phyloP scores from a whole-genome alignment of 345 rosid genomes.

The Melastoma malabathricum region DNA sequence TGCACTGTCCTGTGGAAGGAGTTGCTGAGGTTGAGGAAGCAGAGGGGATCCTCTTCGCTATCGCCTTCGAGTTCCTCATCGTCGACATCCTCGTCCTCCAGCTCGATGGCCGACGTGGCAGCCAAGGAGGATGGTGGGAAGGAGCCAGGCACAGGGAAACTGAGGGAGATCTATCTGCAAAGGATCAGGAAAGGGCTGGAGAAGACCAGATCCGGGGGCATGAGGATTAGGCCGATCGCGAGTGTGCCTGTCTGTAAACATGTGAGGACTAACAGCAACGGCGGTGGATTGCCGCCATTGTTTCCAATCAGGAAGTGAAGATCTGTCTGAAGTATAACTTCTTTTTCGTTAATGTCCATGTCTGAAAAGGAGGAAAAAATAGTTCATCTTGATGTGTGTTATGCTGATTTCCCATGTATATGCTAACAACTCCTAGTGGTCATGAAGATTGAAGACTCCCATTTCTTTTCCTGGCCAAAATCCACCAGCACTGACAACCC shows the following conservation, averaged over 20 bases:
- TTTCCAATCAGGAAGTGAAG: constrained; percentile 12
- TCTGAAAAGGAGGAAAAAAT: too few species aligned
- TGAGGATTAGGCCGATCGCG: constrained; percentile 14
- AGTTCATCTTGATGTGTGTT: too few species aligned
- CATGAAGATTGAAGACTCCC: too few species aligned
- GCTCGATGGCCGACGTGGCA: constrained; percentile 7
- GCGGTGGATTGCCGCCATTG: constrained; percentile 10
- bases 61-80: constrained; percentile 39
- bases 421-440: too few species aligned
- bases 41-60: constrained; percentile 28
- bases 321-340: too few species aligned
- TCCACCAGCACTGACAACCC: too few species aligned
- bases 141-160: constrained; percentile 1
- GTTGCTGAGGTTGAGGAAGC: constrained; percentile 58
- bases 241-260: constrained; percentile 12
- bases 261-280: neutral
- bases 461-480: too few species aligned
- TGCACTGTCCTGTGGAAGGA: constrained; percentile 94
- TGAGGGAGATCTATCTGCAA: constrained; percentile 4
- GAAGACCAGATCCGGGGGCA: constrained; percentile 12
- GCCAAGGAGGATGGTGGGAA: constrained; percentile 7
- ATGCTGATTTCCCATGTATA: too few species aligned
- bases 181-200: constrained; percentile 15
- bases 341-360: too few species aligned
- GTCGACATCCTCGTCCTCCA: constrained; percentile 11